Conservation (phyloP, 2,329 filamentous ascomycete genomes). For the Keithomyces neogunnii region DNA sequence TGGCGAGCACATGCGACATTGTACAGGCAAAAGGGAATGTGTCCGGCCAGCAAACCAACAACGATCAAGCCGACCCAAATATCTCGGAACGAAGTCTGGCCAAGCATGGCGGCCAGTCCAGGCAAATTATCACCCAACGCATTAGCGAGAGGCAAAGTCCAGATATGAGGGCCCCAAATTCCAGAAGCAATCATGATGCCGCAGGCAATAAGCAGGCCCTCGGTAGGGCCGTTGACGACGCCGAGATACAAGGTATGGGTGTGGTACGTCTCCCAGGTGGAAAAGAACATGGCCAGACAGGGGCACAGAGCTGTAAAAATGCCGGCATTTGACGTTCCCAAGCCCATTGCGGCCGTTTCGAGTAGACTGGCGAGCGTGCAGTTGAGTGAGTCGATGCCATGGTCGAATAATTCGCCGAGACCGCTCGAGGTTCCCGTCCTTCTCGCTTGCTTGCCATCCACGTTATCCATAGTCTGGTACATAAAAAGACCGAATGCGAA, state of each 20-base stretch:
- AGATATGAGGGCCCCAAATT: conserved; percentile 80
- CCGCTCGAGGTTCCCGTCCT: conserved; percentile 92
- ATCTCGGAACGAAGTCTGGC: conserved; percentile 70
- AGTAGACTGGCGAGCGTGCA: conserved; percentile 88
- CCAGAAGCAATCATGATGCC: conserved; percentile 79
- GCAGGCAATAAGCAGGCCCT: conserved; percentile 86
- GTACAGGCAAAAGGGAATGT: conserved; percentile 81
- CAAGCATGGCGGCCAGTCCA: conserved; percentile 50
- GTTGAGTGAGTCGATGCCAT: conserved; percentile 96
- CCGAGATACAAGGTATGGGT: conserved; percentile 95
- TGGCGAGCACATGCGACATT: conserved; percentile 76
- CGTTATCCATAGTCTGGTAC: conserved; percentile 99
- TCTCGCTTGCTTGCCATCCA: conserved; percentile 95
- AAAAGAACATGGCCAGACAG: conserved; percentile 97
- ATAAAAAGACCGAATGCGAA: conserved; percentile 95
- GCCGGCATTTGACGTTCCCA: conserved; percentile 75
- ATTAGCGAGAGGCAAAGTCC: conserved; percentile 66
- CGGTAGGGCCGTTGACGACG: conserved; percentile 93
- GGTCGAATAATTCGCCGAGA: conserved; percentile 93
- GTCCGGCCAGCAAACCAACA: conserved; percentile 56
- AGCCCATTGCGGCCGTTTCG: conserved; percentile 86
- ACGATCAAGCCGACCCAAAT: conserved; percentile 74
- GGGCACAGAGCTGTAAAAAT: conserved; percentile 88
- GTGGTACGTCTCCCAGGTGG: conserved; percentile 98
- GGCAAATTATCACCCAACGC: conserved; percentile 50